phyloP scores from a whole-genome alignment of 2,329 filamentous ascomycete genomes.

The Bipolaris sorokiniana region DNA sequence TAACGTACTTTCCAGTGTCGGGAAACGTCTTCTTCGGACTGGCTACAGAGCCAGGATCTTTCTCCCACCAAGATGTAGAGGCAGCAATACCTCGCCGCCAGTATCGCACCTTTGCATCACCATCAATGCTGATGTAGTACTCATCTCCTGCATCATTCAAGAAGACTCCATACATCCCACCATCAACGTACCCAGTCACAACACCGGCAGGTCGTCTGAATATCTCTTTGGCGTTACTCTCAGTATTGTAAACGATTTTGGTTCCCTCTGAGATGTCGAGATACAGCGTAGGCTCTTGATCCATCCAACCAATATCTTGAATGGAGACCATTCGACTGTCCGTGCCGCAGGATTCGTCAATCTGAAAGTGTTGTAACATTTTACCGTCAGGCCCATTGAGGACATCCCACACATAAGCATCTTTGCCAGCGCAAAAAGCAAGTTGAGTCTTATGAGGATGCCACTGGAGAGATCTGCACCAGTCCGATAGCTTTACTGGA shows the following conservation, averaged over 20 bases:
- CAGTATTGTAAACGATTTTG: slow-evolving; percentile 30
- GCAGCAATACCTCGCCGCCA: slow-evolving; percentile 22
- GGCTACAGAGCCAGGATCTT: not conserved
- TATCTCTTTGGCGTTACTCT: slow-evolving; percentile 36
- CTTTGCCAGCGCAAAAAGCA: not conserved
- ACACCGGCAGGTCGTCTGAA: slow-evolving; percentile 28
- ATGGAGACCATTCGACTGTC: not conserved
- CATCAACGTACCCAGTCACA: slow-evolving; percentile 7
- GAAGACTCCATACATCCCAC: slow-evolving; percentile 24
- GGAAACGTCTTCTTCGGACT: slow-evolving; percentile 15
- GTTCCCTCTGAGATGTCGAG: slow-evolving; percentile 4
- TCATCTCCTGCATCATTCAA: slow-evolving; percentile 12
- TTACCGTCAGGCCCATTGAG: not conserved
- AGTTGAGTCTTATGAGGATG: not conserved
- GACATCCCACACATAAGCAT: not conserved
- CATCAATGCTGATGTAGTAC: slow-evolving; percentile 33
- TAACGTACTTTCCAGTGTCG: slow-evolving; percentile 29
- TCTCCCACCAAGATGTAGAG: slow-evolving; percentile 26
- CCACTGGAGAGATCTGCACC: not conserved
- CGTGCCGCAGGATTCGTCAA: slow-evolving; percentile 13
- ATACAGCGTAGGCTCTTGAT: not conserved
- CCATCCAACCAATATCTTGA: not conserved
- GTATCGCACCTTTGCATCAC: slow-evolving; percentile 34
- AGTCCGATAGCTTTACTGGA: not conserved
- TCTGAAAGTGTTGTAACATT: slow-evolving; percentile 25